These are phyloP conservation scores for Pulveroboletus sp. DNA, from an alignment of 768 basidiomycete genomes.

Conservation along the genomic window DNA sequence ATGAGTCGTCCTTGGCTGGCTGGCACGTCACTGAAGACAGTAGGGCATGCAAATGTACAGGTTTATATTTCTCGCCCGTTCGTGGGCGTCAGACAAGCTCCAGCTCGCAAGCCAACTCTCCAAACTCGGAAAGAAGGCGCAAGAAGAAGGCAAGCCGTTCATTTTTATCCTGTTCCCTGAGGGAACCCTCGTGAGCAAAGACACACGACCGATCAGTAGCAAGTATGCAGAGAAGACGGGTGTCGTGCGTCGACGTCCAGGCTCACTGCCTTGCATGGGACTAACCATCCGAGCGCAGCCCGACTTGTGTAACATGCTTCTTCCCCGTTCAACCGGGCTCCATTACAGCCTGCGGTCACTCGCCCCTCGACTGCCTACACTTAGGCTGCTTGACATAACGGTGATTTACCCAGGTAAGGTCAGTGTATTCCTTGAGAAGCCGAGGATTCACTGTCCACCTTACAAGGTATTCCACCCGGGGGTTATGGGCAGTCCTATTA, in stretches of 20 bases:
- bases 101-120: constrained; percentile 64
- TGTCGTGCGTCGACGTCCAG: constrained; percentile 55
- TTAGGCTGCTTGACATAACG: constrained; percentile 88
- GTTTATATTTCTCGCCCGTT: constrained; percentile 90
- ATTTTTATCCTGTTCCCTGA: constrained; percentile 91
- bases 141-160: constrained; percentile 63
- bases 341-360: constrained; percentile 81
- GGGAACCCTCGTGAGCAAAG: constrained; percentile 85
- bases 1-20: constrained; percentile 20
- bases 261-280: constrained; percentile 2
- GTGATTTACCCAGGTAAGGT: constrained; percentile 79
- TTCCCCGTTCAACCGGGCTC: constrained; percentile 91
- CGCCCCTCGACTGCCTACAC: constrained; percentile 65
- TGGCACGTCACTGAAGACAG: constrained; percentile 4
- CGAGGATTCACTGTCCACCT: not conserved
- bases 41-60: constrained; percentile 92
- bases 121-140: constrained; percentile 63
- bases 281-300: constrained; percentile 40
- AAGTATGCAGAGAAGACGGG: constrained; percentile 86
- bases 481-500: constrained; percentile 88
- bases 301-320: constrained; percentile 75
- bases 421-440: not conserved
- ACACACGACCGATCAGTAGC: constrained; percentile 81
- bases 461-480: constrained; percentile 65
- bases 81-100: constrained; percentile 80